Evolutionary conservation across 2,329 filamentous ascomycete genomes (phyloP).

Genomic region (Endothia cerciana): DNA sequence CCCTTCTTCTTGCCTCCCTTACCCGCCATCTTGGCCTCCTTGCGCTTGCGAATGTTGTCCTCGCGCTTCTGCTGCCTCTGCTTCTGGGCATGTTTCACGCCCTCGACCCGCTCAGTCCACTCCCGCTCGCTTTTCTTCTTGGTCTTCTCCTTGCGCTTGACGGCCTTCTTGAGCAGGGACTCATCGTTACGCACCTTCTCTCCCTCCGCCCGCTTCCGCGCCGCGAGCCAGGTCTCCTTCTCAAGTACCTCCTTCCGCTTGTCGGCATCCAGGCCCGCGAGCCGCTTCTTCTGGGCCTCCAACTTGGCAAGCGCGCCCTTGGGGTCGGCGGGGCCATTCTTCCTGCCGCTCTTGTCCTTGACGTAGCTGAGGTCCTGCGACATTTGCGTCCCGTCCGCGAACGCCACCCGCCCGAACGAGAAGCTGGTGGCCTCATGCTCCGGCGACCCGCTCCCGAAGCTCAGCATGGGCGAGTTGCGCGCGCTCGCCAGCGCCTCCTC

Average conservation of each 20-base stretch:
- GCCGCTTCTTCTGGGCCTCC: conserved; percentile 82
- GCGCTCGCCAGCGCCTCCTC: conserved; percentile 64
- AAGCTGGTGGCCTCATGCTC: conserved; percentile 65
- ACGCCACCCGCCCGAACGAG: conserved; percentile 89
- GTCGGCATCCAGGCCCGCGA: conserved; percentile 73
- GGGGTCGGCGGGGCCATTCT: conserved; percentile 82
- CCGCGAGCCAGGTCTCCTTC: conserved; percentile 93
- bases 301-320: conserved; percentile 84
- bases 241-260: conserved; percentile 88
- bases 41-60: conserved; percentile 74
- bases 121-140: conserved; percentile 93
- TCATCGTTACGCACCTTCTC: conserved; percentile 89
- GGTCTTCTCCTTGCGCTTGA: conserved; percentile 87
- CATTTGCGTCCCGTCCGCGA: conserved; percentile 80
- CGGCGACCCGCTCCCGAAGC: conserved; percentile 45
- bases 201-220: conserved; percentile 84
- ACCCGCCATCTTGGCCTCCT: conserved; percentile 70
- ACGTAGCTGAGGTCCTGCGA: conserved; percentile 73
- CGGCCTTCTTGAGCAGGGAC: conserved; percentile 84
- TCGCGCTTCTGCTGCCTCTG: conserved; percentile 82
- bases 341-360: conserved; percentile 54
- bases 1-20: conserved; percentile 59
- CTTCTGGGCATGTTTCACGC: conserved; percentile 75
- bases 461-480: conserved; percentile 62
- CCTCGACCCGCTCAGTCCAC: conserved; percentile 75